Evolutionary conservation across 164 flowering plant species (phyloP).

Genomic region (Pachysandra terminalis): DNA sequence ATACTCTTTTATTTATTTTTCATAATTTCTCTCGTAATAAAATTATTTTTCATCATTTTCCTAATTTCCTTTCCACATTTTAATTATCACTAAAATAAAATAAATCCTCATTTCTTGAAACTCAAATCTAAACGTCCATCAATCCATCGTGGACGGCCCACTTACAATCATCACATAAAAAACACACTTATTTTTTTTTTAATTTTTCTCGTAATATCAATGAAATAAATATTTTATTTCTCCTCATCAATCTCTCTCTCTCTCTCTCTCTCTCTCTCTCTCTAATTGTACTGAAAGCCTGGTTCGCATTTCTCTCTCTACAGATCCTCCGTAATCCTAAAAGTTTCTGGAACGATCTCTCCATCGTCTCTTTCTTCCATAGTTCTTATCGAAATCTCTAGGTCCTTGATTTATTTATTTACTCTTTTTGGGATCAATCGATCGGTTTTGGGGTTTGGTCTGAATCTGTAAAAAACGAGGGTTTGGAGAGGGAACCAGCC

Average conservation of each 20-base stretch:
- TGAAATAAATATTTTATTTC: neutral
- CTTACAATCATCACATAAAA: no score
- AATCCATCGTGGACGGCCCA: neutral
- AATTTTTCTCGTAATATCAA: neutral
- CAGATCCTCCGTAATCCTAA: neutral
- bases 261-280: no score
- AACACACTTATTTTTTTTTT: no score
- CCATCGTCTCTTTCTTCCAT: neutral
- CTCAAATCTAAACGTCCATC: neutral
- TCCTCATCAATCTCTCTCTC: neutral
- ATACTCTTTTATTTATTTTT: no score
- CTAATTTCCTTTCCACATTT: no score
- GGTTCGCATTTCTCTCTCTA: neutral
- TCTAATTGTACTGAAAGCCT: no score
- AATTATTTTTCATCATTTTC: no score
- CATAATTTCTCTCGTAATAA: no score
- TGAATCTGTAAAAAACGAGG: neutral
- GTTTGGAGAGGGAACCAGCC: neutral
- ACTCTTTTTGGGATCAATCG: neutral
- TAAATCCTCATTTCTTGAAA: neutral
- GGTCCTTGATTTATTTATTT: neutral
- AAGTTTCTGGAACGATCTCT: neutral
- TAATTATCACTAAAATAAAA: neutral
- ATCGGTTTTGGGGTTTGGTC: neutral
- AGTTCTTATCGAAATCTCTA: neutral